These are phyloP conservation scores for Thymus mandschuricus DNA, from an alignment of 257 asterid genomes.

Conservation along the genomic window DNA sequence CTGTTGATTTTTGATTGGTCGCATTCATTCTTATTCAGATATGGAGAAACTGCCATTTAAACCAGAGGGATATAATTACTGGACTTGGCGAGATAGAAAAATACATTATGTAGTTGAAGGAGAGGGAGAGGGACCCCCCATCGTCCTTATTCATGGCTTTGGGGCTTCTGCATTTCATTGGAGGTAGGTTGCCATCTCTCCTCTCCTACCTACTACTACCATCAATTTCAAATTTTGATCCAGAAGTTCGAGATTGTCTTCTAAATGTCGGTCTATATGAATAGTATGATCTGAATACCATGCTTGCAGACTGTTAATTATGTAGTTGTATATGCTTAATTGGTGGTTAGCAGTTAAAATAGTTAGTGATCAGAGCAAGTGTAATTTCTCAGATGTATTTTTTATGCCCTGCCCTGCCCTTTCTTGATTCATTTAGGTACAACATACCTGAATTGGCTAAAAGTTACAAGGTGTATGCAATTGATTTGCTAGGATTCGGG, in stretches of 20 bases:
- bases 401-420: not conserved
- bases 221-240: not conserved
- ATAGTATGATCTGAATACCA: not conserved
- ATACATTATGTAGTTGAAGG: conserved; percentile 95
- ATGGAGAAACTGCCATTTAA: conserved; percentile 72
- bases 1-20: not conserved
- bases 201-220: conserved; percentile 12
- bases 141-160: conserved; percentile 93
- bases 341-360: not conserved
- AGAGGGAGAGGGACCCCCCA: conserved; percentile 87
- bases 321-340: not conserved
- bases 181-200: conserved; percentile 52
- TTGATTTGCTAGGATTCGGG: conserved; percentile 92
- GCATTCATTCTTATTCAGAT: conserved; percentile 43
- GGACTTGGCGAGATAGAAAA: conserved; percentile 82
- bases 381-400: not conserved
- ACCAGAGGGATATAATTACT: conserved; percentile 82
- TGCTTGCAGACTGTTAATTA: not conserved
- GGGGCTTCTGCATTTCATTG: conserved; percentile 99
- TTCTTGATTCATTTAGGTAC: conserved; percentile 51
- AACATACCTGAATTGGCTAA: conserved; percentile 91
- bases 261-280: too few relatives aligned
- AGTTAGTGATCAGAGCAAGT: not conserved
- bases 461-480: conserved; percentile 81
- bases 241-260: too few relatives aligned